Evolutionary conservation across 768 basidiomycete species (phyloP).

Genomic region (Leccinum disarticulatum): DNA sequence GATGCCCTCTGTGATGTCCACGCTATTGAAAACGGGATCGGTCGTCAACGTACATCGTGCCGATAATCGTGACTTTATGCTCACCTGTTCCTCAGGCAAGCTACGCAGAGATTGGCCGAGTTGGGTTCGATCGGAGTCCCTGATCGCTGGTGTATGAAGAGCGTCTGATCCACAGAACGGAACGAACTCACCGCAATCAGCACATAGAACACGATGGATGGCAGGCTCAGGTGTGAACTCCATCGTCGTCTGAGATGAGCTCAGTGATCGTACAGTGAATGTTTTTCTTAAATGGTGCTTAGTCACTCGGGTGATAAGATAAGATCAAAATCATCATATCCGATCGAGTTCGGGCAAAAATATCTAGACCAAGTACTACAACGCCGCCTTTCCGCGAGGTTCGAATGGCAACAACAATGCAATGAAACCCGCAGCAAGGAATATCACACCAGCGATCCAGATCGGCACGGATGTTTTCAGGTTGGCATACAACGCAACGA

Average conservation of each 20-base stretch:
- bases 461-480: slow-evolving; percentile 52
- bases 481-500: slow-evolving; percentile 51
- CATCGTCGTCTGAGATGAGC: slow-evolving; percentile 43
- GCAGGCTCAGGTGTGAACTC: slow-evolving; percentile 76
- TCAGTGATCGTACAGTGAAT: no score
- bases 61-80: slow-evolving; percentile 23
- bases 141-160: slow-evolving; percentile 28
- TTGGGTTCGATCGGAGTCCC: slow-evolving; percentile 88
- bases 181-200: slow-evolving; percentile 70
- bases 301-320: slow-evolving; percentile 21
- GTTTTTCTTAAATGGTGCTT: slow-evolving; percentile 10
- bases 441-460: slow-evolving; percentile 52
- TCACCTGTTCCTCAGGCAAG: slow-evolving; percentile 84
- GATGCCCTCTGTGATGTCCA: slow-evolving; percentile 98
- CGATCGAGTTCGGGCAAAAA: background rate
- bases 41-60: background rate
- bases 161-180: background rate
- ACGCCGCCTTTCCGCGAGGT: slow-evolving; percentile 52
- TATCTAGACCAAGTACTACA: slow-evolving; percentile 27
- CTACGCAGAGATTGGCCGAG: slow-evolving; percentile 89
- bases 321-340: slow-evolving; percentile 5
- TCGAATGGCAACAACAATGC: slow-evolving; percentile 56
- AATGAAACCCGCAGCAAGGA: slow-evolving; percentile 48
- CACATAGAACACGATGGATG: slow-evolving; percentile 82
- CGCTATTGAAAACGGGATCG: slow-evolving; percentile 39